phyloP scores from a whole-genome alignment of 2,329 filamentous ascomycete genomes.

The Incumbomyces lentus region DNA sequence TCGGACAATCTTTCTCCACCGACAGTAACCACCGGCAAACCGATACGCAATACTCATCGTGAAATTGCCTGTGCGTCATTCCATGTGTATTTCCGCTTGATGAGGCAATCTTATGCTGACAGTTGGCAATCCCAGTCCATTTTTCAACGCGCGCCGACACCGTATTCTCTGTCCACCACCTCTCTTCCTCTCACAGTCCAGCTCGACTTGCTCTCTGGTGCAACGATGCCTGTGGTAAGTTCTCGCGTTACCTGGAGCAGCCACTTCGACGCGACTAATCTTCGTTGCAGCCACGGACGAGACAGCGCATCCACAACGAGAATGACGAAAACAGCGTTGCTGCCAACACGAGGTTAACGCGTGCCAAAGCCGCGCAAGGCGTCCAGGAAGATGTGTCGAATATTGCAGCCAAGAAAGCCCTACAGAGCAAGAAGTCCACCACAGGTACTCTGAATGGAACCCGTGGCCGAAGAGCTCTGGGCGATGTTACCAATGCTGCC shows the following conservation, averaged over 20 bases:
- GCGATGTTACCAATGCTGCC: slow-evolving; percentile 89
- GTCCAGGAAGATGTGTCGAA: slow-evolving; percentile 43
- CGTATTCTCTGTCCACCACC: slow-evolving; percentile 5
- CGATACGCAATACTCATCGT: slow-evolving; percentile 8
- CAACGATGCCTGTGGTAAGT: slow-evolving; percentile 22
- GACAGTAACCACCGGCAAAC: too few species aligned
- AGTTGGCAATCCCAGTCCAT: neutral
- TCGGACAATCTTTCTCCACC: too few species aligned
- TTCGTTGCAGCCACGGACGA: slow-evolving; percentile 52
- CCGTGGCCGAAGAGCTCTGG: slow-evolving; percentile 68
- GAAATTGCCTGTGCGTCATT: slow-evolving; percentile 20
- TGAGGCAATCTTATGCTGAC: slow-evolving; percentile 6
- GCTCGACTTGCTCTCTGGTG: slow-evolving; percentile 11
- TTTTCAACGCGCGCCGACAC: slow-evolving; percentile 6
- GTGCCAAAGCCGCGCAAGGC: slow-evolving; percentile 76
- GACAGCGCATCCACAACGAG: slow-evolving; percentile 71
- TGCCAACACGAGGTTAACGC: slow-evolving; percentile 70
- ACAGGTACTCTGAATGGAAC: slow-evolving; percentile 39
- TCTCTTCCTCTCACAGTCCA: neutral
- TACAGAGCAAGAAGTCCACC: slow-evolving; percentile 61
- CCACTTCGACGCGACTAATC: slow-evolving; percentile 32
- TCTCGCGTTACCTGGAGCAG: neutral
- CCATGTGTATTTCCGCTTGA: slow-evolving; percentile 5
- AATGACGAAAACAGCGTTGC: slow-evolving; percentile 75
- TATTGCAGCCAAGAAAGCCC: slow-evolving; percentile 51